Evolutionary conservation across 345 rosid genomes (phyloP).

Genomic region (Linum tenue): DNA sequence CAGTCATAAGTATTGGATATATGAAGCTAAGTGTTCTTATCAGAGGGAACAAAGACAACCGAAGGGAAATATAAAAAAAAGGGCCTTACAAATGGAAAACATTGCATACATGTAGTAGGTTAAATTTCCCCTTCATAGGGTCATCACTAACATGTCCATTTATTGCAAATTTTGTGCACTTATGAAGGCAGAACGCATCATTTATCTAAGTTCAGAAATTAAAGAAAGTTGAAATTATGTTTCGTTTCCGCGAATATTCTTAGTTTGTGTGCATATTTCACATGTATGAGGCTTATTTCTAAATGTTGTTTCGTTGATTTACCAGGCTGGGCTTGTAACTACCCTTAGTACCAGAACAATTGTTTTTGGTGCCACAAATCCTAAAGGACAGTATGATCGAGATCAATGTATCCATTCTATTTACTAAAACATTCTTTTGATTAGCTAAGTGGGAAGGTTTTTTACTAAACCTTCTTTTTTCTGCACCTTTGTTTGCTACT

Average conservation of each 20-base stretch:
- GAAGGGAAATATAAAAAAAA: too few species aligned
- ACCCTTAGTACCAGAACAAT: conserved; percentile 82
- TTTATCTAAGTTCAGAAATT: neutral
- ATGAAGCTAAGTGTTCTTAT: too few species aligned
- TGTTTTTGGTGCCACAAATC: conserved; percentile 95
- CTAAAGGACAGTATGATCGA: conserved; percentile 96
- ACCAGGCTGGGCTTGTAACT: conserved; percentile 94
- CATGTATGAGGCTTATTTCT: neutral
- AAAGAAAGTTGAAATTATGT: too few species aligned
- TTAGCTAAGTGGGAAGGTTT: neutral
- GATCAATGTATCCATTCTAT: conserved; percentile 62
- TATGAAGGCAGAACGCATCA: conserved; percentile 6
- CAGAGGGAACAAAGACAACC: too few species aligned
- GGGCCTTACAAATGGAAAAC: too few species aligned
- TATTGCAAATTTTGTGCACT: conserved; percentile 7
- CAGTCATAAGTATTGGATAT: neutral
- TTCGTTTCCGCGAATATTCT: too few species aligned
- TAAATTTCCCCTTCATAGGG: too few species aligned
- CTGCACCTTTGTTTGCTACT: neutral
- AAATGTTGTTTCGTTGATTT: conserved; percentile 1
- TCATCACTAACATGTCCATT: neutral
- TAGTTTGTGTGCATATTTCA: neutral
- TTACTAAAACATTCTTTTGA: conserved; percentile 5
- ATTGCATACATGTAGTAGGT: too few species aligned
- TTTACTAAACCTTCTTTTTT: too few species aligned